Evolutionary conservation across 1,139 yeast species (phyloP).

Genomic region (Pichia inconspicua): DNA sequence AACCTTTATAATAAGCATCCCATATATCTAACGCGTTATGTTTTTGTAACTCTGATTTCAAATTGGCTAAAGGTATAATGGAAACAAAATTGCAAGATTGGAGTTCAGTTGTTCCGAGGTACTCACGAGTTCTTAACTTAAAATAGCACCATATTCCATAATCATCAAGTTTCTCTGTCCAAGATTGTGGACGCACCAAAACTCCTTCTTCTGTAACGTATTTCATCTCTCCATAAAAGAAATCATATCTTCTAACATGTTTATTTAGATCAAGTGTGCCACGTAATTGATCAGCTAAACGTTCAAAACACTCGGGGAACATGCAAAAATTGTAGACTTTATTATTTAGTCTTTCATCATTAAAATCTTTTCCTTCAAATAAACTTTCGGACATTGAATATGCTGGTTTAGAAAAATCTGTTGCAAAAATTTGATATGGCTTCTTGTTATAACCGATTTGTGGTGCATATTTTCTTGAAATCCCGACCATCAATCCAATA

Average conservation of each 20-base stretch:
- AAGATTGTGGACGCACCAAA: too few relatives aligned
- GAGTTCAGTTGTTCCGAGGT: slow-evolving; percentile 6
- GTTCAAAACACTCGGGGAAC: slow-evolving; percentile 9
- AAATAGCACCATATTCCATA: slow-evolving; percentile 10
- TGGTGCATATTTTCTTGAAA: slow-evolving; percentile 3
- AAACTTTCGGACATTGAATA: background rate
- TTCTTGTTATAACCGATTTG: background rate
- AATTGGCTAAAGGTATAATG: background rate
- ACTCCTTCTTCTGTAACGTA: slow-evolving; percentile 1
- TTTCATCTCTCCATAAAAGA: background rate
- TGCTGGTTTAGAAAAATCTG: slow-evolving; percentile 5
- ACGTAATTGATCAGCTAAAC: background rate
- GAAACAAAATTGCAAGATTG: slow-evolving; percentile 3
- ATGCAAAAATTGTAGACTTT: slow-evolving; percentile 12
- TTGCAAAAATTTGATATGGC: slow-evolving; percentile 9
- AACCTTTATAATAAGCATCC: slow-evolving; percentile 2
- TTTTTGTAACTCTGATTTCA: background rate
- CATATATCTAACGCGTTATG: background rate
- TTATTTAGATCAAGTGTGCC: background rate
- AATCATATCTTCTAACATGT: slow-evolving; percentile 5
- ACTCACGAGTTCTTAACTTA: slow-evolving; percentile 8
- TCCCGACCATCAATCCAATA: slow-evolving; percentile 8
- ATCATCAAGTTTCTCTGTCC: background rate
- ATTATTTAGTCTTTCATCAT: background rate
- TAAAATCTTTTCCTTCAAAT: slow-evolving; percentile 4